Conservation (phyloP, 805 yeast species). For the Wickerhamiella sorbophila region DNA sequence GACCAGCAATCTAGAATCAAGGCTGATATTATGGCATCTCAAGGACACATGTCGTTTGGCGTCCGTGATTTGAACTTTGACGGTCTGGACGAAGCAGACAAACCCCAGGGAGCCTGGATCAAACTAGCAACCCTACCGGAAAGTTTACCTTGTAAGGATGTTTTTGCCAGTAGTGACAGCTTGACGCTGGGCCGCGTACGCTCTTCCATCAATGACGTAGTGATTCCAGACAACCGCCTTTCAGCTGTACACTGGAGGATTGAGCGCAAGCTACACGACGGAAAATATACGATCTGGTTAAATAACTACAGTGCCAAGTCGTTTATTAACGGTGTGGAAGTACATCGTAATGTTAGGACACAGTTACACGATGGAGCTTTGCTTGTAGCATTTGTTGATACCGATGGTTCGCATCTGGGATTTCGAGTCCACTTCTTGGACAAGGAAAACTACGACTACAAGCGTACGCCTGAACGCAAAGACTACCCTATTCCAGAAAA, state of each 20-base stretch:
- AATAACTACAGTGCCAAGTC: constrained; percentile 68
- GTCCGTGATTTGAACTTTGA: constrained; percentile 11
- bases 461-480: background rate
- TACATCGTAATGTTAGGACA: background rate
- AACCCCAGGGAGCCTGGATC: constrained; percentile 49
- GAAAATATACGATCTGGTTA: constrained; percentile 59
- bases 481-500: background rate
- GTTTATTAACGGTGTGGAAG: constrained; percentile 41
- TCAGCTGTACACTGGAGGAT: constrained; percentile 76
- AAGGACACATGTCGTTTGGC: constrained; percentile 7
- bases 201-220: constrained; percentile 34
- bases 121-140: constrained; percentile 38
- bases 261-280: constrained; percentile 18
- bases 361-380: constrained; percentile 3
- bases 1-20: constrained; percentile 11
- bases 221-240: constrained; percentile 56
- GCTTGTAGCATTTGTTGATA: background rate
- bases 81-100: constrained; percentile 15
- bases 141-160: constrained; percentile 34
- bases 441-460: background rate
- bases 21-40: constrained; percentile 9
- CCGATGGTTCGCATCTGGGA: background rate
- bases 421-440: background rate
- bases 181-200: constrained; percentile 54
- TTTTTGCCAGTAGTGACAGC: constrained; percentile 51